Base-by-base conservation (phyloP, 2,329 filamentous ascomycete genomes). In the Xylariaceae sp. region DNA sequence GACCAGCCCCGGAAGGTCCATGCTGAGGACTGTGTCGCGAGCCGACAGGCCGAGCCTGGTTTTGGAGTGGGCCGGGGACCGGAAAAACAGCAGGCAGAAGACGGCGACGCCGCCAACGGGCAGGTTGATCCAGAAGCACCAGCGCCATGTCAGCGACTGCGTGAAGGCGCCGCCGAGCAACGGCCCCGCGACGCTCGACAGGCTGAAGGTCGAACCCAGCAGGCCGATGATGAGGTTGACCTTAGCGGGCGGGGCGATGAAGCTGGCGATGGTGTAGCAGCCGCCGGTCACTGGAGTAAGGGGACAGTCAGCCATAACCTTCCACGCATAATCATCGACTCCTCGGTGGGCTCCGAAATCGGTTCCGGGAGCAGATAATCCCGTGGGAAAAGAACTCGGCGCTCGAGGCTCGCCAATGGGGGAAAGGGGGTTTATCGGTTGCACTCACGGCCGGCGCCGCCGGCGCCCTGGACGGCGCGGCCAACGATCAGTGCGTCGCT, bases 231-330 rank as follows among this genome's bases (percentile, higher is more conserved):
- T 42, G 3, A 37, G 29, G 2, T 46, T 30, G 10, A 36, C 7
- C 16, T 36, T 40, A n/a, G 32, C 13, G 8, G 45, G 39, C 8
- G 33, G 19, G 1, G 36, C 34, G 19, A 29, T 21, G 16, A 36
- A 32, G 4, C 36, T 27, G 4, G 63, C 55, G 34, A 67, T 56
- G 16, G 29, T 39, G 4, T 39, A 33, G 2, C 25, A 34, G 5
- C 63, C 64, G 23, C 53, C 61, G 38, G 59, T 57, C 8, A 56
- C 53, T n/a, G n/a, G n/a, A n/a, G n/a, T n/a, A n/a, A n/a, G n/a
- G n/a, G n/a, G n/a, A n/a, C n/a, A n/a, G n/a, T n/a, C n/a, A n/a
- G n/a, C n/a, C n/a, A n/a, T n/a, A n/a, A n/a, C n/a, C n/a, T n/a
- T n/a, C n/a, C n/a, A n/a, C n/a, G n/a, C n/a, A n/a, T n/a, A n/a